phyloP scores from a whole-genome alignment of 1,284 basidiomycete genomes.

The Lignosus rhinocerotis region DNA sequence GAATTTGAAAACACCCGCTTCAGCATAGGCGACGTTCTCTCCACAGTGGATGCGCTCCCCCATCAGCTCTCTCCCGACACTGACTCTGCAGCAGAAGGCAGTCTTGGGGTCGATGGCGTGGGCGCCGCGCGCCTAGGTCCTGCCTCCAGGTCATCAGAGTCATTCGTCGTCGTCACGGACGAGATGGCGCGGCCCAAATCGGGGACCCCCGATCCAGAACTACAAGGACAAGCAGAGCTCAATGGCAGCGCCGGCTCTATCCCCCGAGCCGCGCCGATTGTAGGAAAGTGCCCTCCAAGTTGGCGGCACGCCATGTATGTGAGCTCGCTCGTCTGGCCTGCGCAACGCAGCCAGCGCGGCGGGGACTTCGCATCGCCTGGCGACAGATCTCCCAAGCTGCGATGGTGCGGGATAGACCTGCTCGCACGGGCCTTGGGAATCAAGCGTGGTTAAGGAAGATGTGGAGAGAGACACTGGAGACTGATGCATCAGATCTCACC shows the following conservation, averaged over 20 bases:
- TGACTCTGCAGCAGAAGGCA: background rate
- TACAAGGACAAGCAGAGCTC: background rate
- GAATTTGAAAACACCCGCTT: slow-evolving; percentile 12
- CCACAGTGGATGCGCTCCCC: slow-evolving; percentile 10
- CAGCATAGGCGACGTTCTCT: slow-evolving; percentile 12
- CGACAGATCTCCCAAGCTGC: background rate
- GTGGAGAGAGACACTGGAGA: background rate
- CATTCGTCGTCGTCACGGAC: slow-evolving; percentile 2
- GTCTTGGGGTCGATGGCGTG: background rate
- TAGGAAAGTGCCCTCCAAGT: slow-evolving; percentile 9
- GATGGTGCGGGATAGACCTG: background rate
- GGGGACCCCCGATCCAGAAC: too few species aligned
- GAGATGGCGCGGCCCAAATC: background rate
- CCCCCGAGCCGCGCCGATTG: background rate
- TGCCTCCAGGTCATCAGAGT: background rate
- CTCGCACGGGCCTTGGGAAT: background rate
- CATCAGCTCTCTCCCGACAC: background rate
- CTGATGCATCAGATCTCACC: too few species aligned
- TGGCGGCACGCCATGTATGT: slow-evolving; percentile 29
- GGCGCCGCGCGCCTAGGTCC: background rate
- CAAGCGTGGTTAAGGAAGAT: background rate
- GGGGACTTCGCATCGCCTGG: background rate
- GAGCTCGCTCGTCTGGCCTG: slow-evolving; percentile 25
- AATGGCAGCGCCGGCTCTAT: background rate
- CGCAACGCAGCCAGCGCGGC: background rate